A percentile compares a stretch with the other conserved stretches of the same genome.
phyloP scores from a whole-genome alignment of 2,329 filamentous ascomycete genomes.

The Neonectria hederae region DNA sequence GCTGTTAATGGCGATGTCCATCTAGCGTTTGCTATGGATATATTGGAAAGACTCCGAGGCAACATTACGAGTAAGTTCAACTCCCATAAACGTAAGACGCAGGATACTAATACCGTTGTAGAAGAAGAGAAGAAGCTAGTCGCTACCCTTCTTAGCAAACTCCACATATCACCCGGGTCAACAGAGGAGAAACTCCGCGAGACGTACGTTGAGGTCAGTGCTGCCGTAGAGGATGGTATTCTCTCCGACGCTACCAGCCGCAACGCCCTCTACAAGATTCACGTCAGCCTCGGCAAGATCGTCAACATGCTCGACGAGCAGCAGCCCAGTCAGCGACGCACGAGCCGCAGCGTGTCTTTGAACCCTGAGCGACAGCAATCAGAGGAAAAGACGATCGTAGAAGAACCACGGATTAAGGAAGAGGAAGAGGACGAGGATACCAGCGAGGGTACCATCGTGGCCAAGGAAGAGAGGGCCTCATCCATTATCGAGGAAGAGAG shows the following conservation, averaged over 20 bases:
- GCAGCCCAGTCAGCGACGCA: slow-evolving; percentile 49
- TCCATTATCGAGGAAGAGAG: slow-evolving; percentile 49
- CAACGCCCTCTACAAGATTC: slow-evolving; percentile 74
- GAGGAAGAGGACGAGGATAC: slow-evolving; percentile 58
- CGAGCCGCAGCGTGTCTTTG: slow-evolving; percentile 57
- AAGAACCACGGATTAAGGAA: slow-evolving; percentile 59
- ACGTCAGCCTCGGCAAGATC: slow-evolving; percentile 73
- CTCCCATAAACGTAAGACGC: neutral
- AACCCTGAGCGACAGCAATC: slow-evolving; percentile 41
- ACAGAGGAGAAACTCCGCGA: slow-evolving; percentile 66
- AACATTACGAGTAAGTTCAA: slow-evolving; percentile 70
- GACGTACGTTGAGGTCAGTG: slow-evolving; percentile 65
- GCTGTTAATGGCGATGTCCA: slow-evolving; percentile 81
- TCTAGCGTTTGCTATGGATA: slow-evolving; percentile 77
- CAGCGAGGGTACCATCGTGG: slow-evolving; percentile 47
- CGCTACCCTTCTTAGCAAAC: slow-evolving; percentile 80
- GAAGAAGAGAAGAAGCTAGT: slow-evolving; percentile 89
- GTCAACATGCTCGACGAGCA: slow-evolving; percentile 66
- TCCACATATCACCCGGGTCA: slow-evolving; percentile 78
- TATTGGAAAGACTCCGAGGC: slow-evolving; percentile 77
- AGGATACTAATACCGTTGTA: slow-evolving; percentile 50
- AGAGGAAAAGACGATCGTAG: slow-evolving; percentile 52
- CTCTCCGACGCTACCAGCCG: slow-evolving; percentile 68
- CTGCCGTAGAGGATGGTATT: slow-evolving; percentile 70
- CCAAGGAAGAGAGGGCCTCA: slow-evolving; percentile 47